phyloP scores from a whole-genome alignment of 2,329 filamentous ascomycete species.

The Cladosporium cucumerinum region DNA sequence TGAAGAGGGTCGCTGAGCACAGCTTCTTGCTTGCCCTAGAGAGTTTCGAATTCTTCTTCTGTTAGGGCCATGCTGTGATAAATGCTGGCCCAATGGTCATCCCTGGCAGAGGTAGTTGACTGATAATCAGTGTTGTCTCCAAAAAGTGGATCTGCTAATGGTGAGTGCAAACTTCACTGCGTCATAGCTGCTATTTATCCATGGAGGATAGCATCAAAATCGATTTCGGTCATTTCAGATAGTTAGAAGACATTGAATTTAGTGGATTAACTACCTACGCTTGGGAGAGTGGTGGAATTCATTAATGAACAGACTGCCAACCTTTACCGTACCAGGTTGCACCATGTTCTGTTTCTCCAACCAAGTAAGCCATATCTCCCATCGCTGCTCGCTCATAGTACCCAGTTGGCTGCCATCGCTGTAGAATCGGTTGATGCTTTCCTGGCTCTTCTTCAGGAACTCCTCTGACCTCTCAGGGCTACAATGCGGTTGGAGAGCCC shows the following conservation, averaged over 20 bases:
- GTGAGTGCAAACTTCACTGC: too few species aligned
- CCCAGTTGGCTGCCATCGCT: slow-evolving; percentile 23
- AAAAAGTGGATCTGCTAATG: too few species aligned
- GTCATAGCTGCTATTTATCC: too few species aligned
- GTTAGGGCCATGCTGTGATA: not conserved
- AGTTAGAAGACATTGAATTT: not conserved
- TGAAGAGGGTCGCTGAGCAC: not conserved
- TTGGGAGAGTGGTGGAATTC: not conserved
- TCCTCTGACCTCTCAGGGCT: slow-evolving; percentile 23
- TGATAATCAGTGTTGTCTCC: not conserved
- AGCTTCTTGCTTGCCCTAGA: not conserved
- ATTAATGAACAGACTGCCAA: slow-evolving; percentile 9
- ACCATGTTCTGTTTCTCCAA: slow-evolving; percentile 15
- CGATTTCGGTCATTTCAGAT: not conserved
- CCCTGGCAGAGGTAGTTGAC: too few species aligned
- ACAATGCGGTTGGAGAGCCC: slow-evolving; percentile 17
- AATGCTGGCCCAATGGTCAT: too few species aligned
- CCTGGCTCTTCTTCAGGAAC: slow-evolving; percentile 31
- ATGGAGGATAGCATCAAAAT: not conserved
- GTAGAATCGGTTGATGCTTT: slow-evolving; percentile 31
- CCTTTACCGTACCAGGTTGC: slow-evolving; percentile 3
- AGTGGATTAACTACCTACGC: not conserved
- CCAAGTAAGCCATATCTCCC: slow-evolving; percentile 23
- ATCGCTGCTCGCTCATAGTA: slow-evolving; percentile 21
- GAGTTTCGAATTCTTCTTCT: not conserved